Conservation (phyloP, 257 asterid species). For the Ophiorrhiza pumila region DNA sequence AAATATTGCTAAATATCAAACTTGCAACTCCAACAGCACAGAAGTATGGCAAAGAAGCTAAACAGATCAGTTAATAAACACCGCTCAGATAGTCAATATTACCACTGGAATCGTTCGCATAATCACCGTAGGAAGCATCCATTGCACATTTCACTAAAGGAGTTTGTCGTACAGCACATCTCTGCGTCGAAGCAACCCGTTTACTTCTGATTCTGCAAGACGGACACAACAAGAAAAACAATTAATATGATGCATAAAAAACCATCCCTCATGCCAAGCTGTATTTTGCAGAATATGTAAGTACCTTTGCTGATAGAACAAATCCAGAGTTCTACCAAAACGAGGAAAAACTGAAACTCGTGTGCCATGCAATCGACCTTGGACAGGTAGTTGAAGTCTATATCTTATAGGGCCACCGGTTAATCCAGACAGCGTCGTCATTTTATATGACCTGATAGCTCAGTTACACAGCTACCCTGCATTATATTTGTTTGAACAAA, state of each 20-base stretch:
- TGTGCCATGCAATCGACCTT: slow-evolving; percentile 33
- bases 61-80: background rate
- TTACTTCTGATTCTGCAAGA: slow-evolving; percentile 34
- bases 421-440: slow-evolving; percentile 61
- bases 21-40: background rate
- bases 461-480: slow-evolving; percentile 27
- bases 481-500: slow-evolving; percentile 11
- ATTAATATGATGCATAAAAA: slow-evolving; percentile 11
- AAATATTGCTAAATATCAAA: background rate
- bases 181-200: slow-evolving; percentile 41
- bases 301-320: slow-evolving; percentile 41
- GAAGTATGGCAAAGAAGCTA: background rate
- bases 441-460: slow-evolving; percentile 20
- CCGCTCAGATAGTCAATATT: slow-evolving; percentile 12
- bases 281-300: background rate
- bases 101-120: slow-evolving; percentile 63
- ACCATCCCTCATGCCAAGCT: background rate
- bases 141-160: slow-evolving; percentile 59
- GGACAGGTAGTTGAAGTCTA: slow-evolving; percentile 42
- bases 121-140: slow-evolving; percentile 82
- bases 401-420: slow-evolving; percentile 54
- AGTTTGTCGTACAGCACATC: slow-evolving; percentile 26
- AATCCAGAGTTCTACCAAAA: slow-evolving; percentile 31
- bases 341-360: slow-evolving; percentile 32
- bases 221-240: slow-evolving; percentile 20